Base-by-base conservation (phyloP, 345 rosid genomes). In the Erucastrum elatum region DNA sequence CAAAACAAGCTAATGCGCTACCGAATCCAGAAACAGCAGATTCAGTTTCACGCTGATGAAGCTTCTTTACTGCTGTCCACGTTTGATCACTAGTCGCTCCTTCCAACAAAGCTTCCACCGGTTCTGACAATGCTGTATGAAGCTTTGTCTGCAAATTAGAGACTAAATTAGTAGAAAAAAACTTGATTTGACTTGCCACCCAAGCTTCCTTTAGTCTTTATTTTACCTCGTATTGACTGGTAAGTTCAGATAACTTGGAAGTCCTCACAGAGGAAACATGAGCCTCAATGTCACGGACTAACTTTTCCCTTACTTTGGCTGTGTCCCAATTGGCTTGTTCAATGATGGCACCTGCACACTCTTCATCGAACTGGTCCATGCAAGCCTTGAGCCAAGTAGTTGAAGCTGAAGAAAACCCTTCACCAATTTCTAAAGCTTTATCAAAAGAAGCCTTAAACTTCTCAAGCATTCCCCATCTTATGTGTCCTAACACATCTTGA, bases 291-390 rank as follows among this genome's bases (percentile, higher is more conserved):
- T 93, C 99, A 68, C 89, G 99, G 41, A 72, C 77, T 66, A 95
- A 90, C 84, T 90, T 91, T 29, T 92, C 98, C 62, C 85, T 75
- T 21, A 64, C 87, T 87, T 89, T 95, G 46, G 88, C 37, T 61
- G 92, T 80, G 81, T 93, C 97, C 99, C 99, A 95, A 53, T 86
- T 89, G 73, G 99, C 96, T 91, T 85, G 90, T 82, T 85, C 88
- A 85, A 95, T 81, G 64, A 87, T 68, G 75, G 90, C 94, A 91
- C 87, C 92, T 87, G 88, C 84, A 77, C 88, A 85, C 81, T 81
- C 84, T 84, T 91, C 89, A 68, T 93, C 94, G 86, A 93, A 95
- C 10, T 72, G 78, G 63, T 77, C 60, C 85, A 93, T 84, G 77
- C 65, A 86, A 74, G 83, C 59, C 74, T 82, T 78, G 39, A 79